Base-by-base conservation (phyloP, 2,329 filamentous ascomycete genomes). In the Aspergillus jensenii region DNA sequence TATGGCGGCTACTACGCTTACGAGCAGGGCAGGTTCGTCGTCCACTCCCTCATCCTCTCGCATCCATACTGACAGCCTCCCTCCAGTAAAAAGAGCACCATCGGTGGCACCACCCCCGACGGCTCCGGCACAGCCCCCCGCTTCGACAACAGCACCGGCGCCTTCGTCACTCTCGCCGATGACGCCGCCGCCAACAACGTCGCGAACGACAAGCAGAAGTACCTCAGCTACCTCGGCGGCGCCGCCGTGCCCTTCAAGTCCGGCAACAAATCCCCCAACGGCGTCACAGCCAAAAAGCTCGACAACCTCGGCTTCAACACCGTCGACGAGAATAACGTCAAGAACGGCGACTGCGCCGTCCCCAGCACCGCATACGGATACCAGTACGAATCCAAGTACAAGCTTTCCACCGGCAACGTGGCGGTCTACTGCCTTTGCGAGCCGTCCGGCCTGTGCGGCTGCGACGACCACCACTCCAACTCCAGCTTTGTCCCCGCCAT, bases 141-240 rank as follows among this genome's bases (percentile, higher is more conserved):
- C 15, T 53, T 51, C 41, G 55, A 58, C 40, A 58, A 53, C 40
- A 48, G 55, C 49, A 58, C 48, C 31, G 49, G 43, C 6, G n/a
- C 25, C 33, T 58, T 50, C 41, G 33, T 41, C 3, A 23, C 33
- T 21, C 31, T 47, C 23, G 19, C 17, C 17, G 43, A 55, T 7
- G 12, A 41, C 31, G 35, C 19, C n/a, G 43, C 35, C 7, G 43
- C 25, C 27, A 47, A 55, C 44, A 19, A 25, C 15, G 15, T 52
- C 21, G 23, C 19, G 7, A 33, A 17, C 37, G 23, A 55, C 21
- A 12, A 48, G 35, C 43, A 48, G 12, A 12, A 49, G 4, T 55
- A 48, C 44, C 52, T 55, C 12, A 48, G 31, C 52, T 55, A 55
- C 52, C 44, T 55, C n/a, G 52, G 52, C 14, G 52, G 44, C 33